Base-by-base conservation (phyloP, 2,329 filamentous ascomycete genomes). In the Alternaria postmessia region DNA sequence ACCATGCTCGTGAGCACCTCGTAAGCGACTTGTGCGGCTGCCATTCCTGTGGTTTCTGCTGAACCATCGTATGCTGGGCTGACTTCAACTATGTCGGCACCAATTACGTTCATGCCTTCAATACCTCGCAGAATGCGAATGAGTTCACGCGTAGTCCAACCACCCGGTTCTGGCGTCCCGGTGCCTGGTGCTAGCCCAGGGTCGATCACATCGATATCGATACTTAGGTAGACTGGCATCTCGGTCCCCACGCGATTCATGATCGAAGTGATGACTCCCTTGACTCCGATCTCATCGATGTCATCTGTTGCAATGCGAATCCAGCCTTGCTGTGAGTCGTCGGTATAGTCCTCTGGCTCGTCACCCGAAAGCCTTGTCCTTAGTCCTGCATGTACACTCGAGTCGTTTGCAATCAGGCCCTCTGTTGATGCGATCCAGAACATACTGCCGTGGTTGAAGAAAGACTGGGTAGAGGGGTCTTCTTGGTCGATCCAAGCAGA, bases 1-100 rank as follows among this genome's bases (percentile, higher is more conserved):
- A 90, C 89, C 80, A 91, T 89, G 61, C 85, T 91, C 39, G 89
- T 96, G 75, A 96, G 78, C n/a, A 96, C 85, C 82, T 96, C 93
- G 76, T 90, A 96, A 1, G 88, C 91, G 39, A 96, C 86, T 83
- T 96, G 93, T 41, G 92, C 92, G 2, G 88, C 93, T 16, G 92
- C 92, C 65, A 96, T 79, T 12, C 92, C 91, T 39, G 93, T 97
- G 72, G 89, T 89, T 81, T 96, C 93, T 1, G 89, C 91, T 7
- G 82, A 82, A 11, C 90, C 89, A 82, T 97, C 92, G 75, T 96
- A 97, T 12, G 91, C 91, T 0, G 93, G 93, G 43, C 90, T 88
- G 8, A 96, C 92, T 83, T 97, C 94, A 5, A 97, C 94, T 49
- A 97, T 87, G 79, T 97, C 94, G 0, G 93, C 94, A 1, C 93